Base-by-base conservation (phyloP, 2,329 filamentous ascomycete genomes). In the Neofusicoccum parvum region DNA sequence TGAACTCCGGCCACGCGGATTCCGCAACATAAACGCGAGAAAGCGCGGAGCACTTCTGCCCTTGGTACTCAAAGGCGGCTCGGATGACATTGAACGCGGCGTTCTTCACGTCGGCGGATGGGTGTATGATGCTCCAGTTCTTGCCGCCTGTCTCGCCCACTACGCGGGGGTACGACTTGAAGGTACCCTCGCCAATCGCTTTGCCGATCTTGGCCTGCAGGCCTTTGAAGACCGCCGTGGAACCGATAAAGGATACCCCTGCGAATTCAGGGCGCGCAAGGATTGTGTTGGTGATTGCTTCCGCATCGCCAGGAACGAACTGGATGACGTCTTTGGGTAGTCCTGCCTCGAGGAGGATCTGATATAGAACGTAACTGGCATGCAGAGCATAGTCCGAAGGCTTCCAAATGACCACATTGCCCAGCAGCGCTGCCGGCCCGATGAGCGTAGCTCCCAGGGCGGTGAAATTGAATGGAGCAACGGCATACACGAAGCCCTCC, bases 331-430 rank as follows among this genome's bases (percentile, higher is more conserved):
- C 88, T 72, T 88, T 87, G 43, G 94, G 94, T 59, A 97, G 87
- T 43, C 94, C 94, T 34, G 94, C 93, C 81, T 97, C 94, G 34
- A 95, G 82, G 15, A 97, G 86, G 76, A 97, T 96, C 76, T 94
- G 86, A 82, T 97, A 93, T 50, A 97, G 83, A 64, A 97, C 84
- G 88, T 91, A 96, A 83, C 94, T 96, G 68, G 91, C 92, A 17
- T 90, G 90, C 68, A 97, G 90, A 39, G 94, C 92, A 15, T 84
- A 90, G 71, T 94, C 92, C 14, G 91, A 95, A 15, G 94, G 94
- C 84, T 97, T 97, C 94, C 94, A 97, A 53, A 97, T 81, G 3
- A 97, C 92, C 1, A 97, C 94, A 78, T 97, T 97, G 65, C 94
- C 94, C 83, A 97, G 89, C 64, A 97, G 82, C 0, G 92, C 93